Conservation (phyloP, 2,329 filamentous ascomycete genomes). For the Trichoderma sp. region DNA sequence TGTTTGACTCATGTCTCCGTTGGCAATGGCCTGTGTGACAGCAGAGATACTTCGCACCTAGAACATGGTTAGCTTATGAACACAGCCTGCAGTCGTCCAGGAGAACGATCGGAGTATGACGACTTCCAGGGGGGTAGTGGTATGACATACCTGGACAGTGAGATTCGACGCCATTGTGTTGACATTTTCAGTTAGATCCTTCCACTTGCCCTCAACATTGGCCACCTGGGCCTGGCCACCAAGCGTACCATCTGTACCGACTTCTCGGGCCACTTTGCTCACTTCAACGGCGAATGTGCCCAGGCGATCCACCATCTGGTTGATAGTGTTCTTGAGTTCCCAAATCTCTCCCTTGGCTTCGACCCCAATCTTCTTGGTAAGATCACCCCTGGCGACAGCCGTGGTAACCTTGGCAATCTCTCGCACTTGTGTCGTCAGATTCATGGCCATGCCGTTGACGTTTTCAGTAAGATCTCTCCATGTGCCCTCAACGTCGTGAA, state of each 20-base stretch:
- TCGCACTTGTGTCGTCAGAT: conserved; percentile 93
- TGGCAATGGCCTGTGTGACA: conserved; percentile 91
- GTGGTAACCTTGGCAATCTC: conserved; percentile 97
- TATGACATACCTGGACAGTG: conserved; percentile 56
- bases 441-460: conserved; percentile 98
- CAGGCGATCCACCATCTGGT: conserved; percentile 96
- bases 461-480: conserved; percentile 95
- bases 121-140: background rate
- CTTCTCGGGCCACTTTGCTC: conserved; percentile 90
- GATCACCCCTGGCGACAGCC: conserved; percentile 87
- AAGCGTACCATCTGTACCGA: conserved; percentile 92
- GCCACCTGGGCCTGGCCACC: conserved; percentile 92
- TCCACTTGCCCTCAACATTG: conserved; percentile 97
- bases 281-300: conserved; percentile 96
- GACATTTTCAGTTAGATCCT: conserved; percentile 88
- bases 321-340: conserved; percentile 95
- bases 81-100: background rate
- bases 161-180: conserved; percentile 73
- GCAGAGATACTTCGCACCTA: conserved; percentile 88
- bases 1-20: conserved; percentile 93
- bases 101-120: background rate
- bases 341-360: conserved; percentile 93
- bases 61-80: background rate
- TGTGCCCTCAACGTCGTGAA: conserved; percentile 94
- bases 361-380: conserved; percentile 94